Evolutionary conservation across 495 filamentous ascomycete species (phyloP).

Genomic region (Cercophora newfieldiana): DNA sequence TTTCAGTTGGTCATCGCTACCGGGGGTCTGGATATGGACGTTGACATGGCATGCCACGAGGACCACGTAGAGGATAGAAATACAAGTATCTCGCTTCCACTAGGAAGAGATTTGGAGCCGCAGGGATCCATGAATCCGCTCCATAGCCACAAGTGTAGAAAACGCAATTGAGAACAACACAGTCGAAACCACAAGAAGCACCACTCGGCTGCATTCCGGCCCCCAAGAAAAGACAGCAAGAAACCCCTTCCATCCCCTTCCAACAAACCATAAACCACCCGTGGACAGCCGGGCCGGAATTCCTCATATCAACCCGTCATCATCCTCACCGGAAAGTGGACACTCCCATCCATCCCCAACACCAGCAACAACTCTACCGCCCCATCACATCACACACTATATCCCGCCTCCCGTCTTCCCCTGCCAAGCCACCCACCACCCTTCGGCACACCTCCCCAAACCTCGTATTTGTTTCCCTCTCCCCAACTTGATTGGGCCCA

Average conservation of each 20-base stretch:
- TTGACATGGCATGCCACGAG: too few relatives aligned
- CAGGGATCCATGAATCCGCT: background rate
- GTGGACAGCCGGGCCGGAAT: background rate
- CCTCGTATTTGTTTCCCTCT: constrained; percentile 3
- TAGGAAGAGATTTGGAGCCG: background rate
- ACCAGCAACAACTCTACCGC: background rate
- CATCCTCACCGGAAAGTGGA: background rate
- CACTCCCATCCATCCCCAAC: background rate
- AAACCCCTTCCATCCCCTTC: background rate
- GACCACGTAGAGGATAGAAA: too few relatives aligned
- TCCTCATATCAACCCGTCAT: background rate
- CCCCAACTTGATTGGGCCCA: constrained; percentile 6
- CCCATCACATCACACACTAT: background rate
- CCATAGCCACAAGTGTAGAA: background rate
- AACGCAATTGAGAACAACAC: background rate
- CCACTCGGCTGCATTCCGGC: background rate
- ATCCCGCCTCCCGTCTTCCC: background rate
- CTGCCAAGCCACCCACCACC: background rate
- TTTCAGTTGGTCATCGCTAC: too few relatives aligned
- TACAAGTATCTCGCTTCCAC: too few relatives aligned
- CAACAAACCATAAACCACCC: background rate
- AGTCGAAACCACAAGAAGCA: background rate
- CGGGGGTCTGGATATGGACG: too few relatives aligned
- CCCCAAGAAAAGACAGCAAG: background rate
- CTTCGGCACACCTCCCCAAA: too few relatives aligned